Percentiles rank a stretch among this genome's conserved stretches.
phyloP scores from a whole-genome alignment of 1,284 basidiomycete genomes.

The Pseudozyma sp. region DNA sequence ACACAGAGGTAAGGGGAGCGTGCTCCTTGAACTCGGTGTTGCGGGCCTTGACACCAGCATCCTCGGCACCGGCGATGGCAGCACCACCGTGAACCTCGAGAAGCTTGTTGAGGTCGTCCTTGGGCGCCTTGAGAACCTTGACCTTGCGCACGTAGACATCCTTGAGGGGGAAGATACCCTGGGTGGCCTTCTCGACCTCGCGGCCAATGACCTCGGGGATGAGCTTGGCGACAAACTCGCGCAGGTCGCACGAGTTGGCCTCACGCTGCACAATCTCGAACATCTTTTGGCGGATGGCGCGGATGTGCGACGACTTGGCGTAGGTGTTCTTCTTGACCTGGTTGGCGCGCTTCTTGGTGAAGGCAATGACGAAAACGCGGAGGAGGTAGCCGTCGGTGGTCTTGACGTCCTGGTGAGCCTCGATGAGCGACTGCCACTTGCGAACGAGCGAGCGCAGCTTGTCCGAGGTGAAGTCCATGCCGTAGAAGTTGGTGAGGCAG shows the following conservation, averaged over 20 bases:
- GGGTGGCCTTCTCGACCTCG: conserved; percentile 98
- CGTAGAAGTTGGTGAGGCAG: conserved; percentile 99
- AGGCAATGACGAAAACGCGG: conserved; percentile 97
- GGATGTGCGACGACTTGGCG: conserved; percentile 92
- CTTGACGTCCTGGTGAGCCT: conserved; percentile 98
- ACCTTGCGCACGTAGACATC: conserved; percentile 96
- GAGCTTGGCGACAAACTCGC: conserved; percentile 95
- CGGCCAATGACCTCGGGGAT: conserved; percentile 98
- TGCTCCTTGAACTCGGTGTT: conserved; percentile 91
- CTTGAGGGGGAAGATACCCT: conserved; percentile 91
- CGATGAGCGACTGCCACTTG: conserved; percentile 99
- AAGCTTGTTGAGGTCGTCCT: conserved; percentile 93
- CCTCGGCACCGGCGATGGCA: conserved; percentile 72
- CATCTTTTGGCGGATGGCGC: conserved; percentile 99
- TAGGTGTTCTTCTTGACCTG: conserved; percentile 99
- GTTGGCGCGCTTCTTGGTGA: conserved; percentile 95
- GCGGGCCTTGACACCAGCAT: conserved; percentile 85
- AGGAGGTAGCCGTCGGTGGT: conserved; percentile 99
- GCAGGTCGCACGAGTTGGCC: conserved; percentile 93
- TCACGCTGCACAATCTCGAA: conserved; percentile 99
- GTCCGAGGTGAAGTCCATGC: conserved; percentile 99
- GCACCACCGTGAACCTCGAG: conserved; percentile 91
- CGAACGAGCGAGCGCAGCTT: conserved; percentile 99
- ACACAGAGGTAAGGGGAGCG: conserved; percentile 80
- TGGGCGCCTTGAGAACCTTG: conserved; percentile 91